Base-by-base conservation (phyloP, 306 rosid species). In the Acacia acuminata region DNA sequence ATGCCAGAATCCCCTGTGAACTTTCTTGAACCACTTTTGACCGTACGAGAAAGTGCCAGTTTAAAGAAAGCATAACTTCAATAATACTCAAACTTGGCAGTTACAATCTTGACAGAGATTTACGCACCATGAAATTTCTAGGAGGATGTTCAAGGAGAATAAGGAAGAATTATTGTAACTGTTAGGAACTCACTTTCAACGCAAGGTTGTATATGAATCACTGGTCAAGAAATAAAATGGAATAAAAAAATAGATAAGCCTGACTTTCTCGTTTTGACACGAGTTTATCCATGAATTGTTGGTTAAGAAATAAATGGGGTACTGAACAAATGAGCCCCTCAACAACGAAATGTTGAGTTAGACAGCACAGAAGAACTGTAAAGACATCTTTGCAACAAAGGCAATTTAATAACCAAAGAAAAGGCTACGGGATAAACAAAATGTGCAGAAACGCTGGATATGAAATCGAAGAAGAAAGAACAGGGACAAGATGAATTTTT, bases 71-170 rank as follows among this genome's bases (percentile, higher is more conserved):
- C 42, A 55, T 20, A 38, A 64, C 11, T 71, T 43, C 60, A 44
- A 38, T 24, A 20, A 13, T 48, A 34, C 70, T 55, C n/a, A 64
- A 72, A 81, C 7, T 12, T 25, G 40, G 67, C 25, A 47, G 15
- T 22, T 20, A 58, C 47, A 34, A 69, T 60, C 40, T 51, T 14
- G 45, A 24, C 11, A 50, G 71, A 43, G 34, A 78, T 75, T 77
- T 51, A 34, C 19, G 71, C 73, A 82, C 40, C 51, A 71, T 80
- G 55, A 34, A 48, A 71, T 43, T 50, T 32, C 16, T 74, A 47
- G 67, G 42, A 19, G 76, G 75, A 70, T 69, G 75, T 32, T 10
- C 27, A 15, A 40, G 55, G 44, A 43, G 38, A 66, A 17, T 75
- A 11, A 8, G 27, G 9, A 67, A 84, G 6, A 11, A 24, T 27